phyloP scores from a whole-genome alignment of 805 yeast genomes.

The Schizosaccharomyces japonicus region DNA sequence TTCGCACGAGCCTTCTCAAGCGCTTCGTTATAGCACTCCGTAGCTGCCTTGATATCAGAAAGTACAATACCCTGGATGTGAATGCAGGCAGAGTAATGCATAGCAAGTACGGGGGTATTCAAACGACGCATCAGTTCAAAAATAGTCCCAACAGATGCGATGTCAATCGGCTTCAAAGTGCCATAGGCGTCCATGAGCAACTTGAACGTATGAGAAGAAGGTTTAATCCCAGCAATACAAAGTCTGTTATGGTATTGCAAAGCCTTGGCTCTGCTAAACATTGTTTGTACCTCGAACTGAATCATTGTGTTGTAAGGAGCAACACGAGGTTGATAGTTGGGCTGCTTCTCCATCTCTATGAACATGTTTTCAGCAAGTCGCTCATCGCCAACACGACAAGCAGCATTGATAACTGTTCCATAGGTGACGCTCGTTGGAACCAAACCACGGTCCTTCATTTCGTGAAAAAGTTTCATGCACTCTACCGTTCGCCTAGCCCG shows the following conservation, averaged over 20 bases:
- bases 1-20: background rate
- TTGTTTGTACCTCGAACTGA: conserved; percentile 12
- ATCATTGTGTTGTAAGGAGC: conserved; percentile 20
- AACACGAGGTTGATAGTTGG: conserved; percentile 14
- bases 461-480: conserved; percentile 14
- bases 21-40: conserved; percentile 12
- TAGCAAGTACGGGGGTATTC: conserved; percentile 14
- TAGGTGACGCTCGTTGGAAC: conserved; percentile 16
- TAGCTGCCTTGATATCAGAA: conserved; percentile 17
- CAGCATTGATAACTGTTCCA: conserved; percentile 19
- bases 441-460: conserved; percentile 14
- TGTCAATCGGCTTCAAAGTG: conserved; percentile 15
- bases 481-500: conserved; percentile 18
- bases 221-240: conserved; percentile 10
- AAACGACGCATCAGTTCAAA: conserved; percentile 15
- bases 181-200: conserved; percentile 19
- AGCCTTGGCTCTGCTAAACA: conserved; percentile 16
- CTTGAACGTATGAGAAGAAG: conserved; percentile 20
- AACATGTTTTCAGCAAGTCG: conserved; percentile 15
- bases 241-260: conserved; percentile 15
- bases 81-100: conserved; percentile 19
- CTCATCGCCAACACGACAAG: conserved; percentile 18
- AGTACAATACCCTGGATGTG: conserved; percentile 19
- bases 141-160: conserved; percentile 18
- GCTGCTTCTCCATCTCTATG: conserved; percentile 17